phyloP scores from a whole-genome alignment of 2,329 filamentous ascomycete species.

The Pseudocercospora fijiensis region DNA sequence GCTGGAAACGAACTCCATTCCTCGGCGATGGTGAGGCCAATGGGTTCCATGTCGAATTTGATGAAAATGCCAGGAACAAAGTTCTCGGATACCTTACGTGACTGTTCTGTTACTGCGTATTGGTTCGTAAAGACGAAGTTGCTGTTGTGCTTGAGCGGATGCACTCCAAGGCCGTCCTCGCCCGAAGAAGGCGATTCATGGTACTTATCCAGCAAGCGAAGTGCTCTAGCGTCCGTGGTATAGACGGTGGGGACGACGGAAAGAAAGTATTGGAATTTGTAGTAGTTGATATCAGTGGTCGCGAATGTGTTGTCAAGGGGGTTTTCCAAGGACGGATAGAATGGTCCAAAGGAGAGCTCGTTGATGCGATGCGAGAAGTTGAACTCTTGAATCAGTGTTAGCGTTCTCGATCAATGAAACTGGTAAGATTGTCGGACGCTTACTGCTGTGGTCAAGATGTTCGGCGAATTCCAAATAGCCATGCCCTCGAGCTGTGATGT shows the following conservation, averaged over 20 bases:
- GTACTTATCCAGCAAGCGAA: slow-evolving; percentile 37
- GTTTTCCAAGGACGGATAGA: slow-evolving; percentile 90
- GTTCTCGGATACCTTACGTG: slow-evolving; percentile 65
- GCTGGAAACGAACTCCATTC: slow-evolving; percentile 71
- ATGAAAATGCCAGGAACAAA: slow-evolving; percentile 88
- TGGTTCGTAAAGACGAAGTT: slow-evolving; percentile 88
- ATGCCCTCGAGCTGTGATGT: slow-evolving; percentile 92
- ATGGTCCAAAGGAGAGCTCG: slow-evolving; percentile 95
- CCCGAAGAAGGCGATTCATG: slow-evolving; percentile 45
- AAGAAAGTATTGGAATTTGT: slow-evolving; percentile 97
- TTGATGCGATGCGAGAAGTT: slow-evolving; percentile 98
- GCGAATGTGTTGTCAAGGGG: slow-evolving; percentile 90
- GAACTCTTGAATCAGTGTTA: slow-evolving; percentile 60
- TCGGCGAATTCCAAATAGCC: slow-evolving; percentile 81
- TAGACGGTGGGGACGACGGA: slow-evolving; percentile 94
- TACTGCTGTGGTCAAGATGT: slow-evolving; percentile 80
- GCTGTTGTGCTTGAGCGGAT: slow-evolving; percentile 41
- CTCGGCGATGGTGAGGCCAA: slow-evolving; percentile 82
- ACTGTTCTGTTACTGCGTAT: slow-evolving; percentile 94
- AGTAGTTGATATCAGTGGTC: slow-evolving; percentile 71
- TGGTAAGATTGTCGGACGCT: slow-evolving; percentile 37
- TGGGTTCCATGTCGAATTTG: slow-evolving; percentile 98
- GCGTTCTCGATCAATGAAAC: background rate
- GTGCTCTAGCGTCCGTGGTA: slow-evolving; percentile 52
- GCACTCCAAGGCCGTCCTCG: slow-evolving; percentile 37